phyloP scores from a whole-genome alignment of 331 rosid species.

The Arachis monticola region DNA sequence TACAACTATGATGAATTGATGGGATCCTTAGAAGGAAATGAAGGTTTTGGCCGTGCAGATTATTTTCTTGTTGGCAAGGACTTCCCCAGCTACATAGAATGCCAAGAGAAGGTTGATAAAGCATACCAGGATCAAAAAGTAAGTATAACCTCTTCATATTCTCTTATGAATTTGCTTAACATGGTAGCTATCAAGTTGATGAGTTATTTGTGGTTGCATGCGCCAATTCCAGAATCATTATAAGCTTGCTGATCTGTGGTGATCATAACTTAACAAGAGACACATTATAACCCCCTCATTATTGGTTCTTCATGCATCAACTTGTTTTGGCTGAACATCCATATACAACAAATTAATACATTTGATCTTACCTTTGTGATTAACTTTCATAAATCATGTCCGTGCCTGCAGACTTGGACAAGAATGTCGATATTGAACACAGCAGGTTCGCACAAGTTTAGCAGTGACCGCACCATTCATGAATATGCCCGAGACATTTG shows the following conservation, averaged over 20 bases:
- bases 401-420: constrained; percentile 76
- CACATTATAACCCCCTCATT: no score
- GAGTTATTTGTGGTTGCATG: constrained; percentile 22
- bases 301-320: constrained; percentile 23
- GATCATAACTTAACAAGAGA: background rate
- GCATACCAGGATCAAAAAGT: constrained; percentile 84
- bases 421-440: constrained; percentile 95
- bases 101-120: constrained; percentile 89
- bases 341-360: constrained; percentile 2
- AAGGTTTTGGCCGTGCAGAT: constrained; percentile 93
- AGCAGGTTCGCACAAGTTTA: constrained; percentile 95
- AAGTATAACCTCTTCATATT: constrained; percentile 35
- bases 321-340: background rate
- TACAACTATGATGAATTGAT: constrained; percentile 75
- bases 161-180: constrained; percentile 29
- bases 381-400: constrained; percentile 36
- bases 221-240: constrained; percentile 26
- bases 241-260: background rate
- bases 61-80: constrained; percentile 97
- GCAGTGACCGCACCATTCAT: constrained; percentile 97
- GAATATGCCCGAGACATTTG: constrained; percentile 94
- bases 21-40: constrained; percentile 93
- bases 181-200: constrained; percentile 22
- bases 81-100: constrained; percentile 96
- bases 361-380: constrained; percentile 34